Percentiles rank a stretch among this genome's conserved stretches.
Conservation (phyloP, 1,139 yeast species). For the Diutina siamensis region DNA sequence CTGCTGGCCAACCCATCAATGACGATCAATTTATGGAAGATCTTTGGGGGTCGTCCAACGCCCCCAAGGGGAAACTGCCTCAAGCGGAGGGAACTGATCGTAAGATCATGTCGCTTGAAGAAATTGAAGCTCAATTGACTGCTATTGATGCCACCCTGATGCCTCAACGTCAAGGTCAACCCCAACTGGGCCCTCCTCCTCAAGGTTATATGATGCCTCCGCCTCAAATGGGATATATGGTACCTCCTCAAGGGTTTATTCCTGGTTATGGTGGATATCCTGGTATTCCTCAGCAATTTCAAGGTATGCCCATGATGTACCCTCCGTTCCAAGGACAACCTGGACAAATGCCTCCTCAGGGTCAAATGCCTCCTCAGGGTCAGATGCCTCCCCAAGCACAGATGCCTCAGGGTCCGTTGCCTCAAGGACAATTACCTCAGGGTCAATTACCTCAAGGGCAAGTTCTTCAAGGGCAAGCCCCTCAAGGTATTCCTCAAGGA, state of each 20-base stretch:
- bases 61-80: conserved; percentile 9
- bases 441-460: conserved; percentile 9
- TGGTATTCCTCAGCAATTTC: conserved; percentile 20
- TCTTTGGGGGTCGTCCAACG: conserved; percentile 29
- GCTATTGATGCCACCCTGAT: conserved; percentile 25
- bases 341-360: conserved; percentile 8
- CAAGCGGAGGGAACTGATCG: conserved; percentile 12
- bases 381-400: conserved; percentile 10
- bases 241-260: conserved; percentile 12
- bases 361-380: conserved; percentile 9
- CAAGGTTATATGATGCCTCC: not conserved
- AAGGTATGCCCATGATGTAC: conserved; percentile 14
- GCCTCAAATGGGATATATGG: conserved; percentile 3
- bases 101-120: conserved; percentile 56
- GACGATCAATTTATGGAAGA: conserved; percentile 42
- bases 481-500: not conserved
- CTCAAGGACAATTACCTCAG: no score
- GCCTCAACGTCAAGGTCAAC: conserved; percentile 12
- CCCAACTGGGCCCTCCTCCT: conserved; percentile 9
- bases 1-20: conserved; percentile 16
- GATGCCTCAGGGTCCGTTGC: no score
- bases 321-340: conserved; percentile 1
- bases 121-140: conserved; percentile 64
- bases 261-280: conserved; percentile 15
- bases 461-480: not conserved